phyloP scores from a whole-genome alignment of 2,329 filamentous ascomycete species.

The Fusarium mangiferae region DNA sequence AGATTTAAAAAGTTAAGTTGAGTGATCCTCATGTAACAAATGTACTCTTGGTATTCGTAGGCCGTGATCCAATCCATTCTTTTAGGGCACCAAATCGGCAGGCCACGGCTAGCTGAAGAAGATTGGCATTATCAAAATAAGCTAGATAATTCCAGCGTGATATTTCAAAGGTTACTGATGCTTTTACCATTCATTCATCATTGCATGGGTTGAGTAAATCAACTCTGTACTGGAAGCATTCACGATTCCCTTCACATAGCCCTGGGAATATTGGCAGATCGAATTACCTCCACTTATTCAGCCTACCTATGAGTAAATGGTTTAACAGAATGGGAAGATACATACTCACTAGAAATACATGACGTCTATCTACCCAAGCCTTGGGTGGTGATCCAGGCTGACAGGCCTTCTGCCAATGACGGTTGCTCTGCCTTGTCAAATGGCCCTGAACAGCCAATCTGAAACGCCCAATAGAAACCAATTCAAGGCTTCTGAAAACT shows the following conservation, averaged over 20 bases:
- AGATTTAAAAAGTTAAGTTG: rapidly evolving
- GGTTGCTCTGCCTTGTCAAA: neutral
- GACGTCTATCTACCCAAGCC: too few species aligned
- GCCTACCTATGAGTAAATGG: too few species aligned
- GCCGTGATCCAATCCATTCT: neutral
- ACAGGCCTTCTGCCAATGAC: neutral
- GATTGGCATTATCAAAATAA: neutral
- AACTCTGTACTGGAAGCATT: neutral
- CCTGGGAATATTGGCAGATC: neutral
- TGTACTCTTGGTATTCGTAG: neutral
- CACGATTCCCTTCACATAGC: neutral
- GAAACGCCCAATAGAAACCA: rapidly evolving
- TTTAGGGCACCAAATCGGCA: neutral
- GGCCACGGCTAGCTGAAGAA: neutral
- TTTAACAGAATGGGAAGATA: too few species aligned
- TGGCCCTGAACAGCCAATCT: neutral
- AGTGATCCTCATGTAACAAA: neutral
- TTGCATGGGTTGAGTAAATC: neutral
- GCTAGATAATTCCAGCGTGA: neutral
- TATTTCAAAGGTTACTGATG: neutral
- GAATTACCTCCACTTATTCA: neutral
- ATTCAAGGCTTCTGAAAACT: neutral
- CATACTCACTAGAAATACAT: neutral
- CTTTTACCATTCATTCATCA: neutral
- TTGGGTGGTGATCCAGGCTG: neutral